These are phyloP conservation scores for Abelmoschus esculentus DNA, from an alignment of 345 rosid genomes.

Conservation along the genomic window DNA sequence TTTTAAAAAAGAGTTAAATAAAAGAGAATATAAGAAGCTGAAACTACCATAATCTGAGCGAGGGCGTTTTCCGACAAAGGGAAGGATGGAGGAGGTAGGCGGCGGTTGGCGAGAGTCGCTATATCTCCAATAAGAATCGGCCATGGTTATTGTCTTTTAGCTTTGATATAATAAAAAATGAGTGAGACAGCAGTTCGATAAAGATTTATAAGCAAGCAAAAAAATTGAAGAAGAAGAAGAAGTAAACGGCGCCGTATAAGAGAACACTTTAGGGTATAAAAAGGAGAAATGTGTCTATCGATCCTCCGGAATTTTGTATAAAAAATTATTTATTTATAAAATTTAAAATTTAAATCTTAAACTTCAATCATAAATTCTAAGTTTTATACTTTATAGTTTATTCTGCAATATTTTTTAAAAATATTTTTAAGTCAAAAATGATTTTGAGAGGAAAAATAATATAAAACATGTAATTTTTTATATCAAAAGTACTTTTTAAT, in stretches of 20 bases:
- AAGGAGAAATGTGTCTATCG: not conserved
- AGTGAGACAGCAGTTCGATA: not conserved
- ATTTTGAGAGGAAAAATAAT: too few species aligned
- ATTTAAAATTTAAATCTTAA: too few species aligned
- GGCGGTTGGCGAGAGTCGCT: constrained; percentile 21
- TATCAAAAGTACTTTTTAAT: too few species aligned
- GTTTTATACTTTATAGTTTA: too few species aligned
- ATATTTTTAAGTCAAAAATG: too few species aligned
- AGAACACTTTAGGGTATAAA: not conserved
- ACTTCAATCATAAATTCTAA: too few species aligned
- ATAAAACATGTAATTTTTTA: too few species aligned
- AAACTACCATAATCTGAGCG: constrained; percentile 37
- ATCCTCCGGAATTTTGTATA: too few species aligned
- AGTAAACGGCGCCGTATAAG: not conserved
- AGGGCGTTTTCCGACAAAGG: constrained; percentile 37
- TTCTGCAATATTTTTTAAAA: too few species aligned
- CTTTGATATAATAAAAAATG: not conserved
- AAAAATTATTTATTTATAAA: too few species aligned
- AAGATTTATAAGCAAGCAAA: not conserved
- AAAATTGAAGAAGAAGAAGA: not conserved
- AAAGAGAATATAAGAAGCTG: not conserved
- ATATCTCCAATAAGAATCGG: constrained; percentile 45
- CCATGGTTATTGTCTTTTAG: constrained; percentile 24
- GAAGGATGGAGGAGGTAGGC: constrained; percentile 16
- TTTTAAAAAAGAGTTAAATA: not conserved